Conservation (phyloP, 1,284 basidiomycete species). For the Irpex sp. region DNA sequence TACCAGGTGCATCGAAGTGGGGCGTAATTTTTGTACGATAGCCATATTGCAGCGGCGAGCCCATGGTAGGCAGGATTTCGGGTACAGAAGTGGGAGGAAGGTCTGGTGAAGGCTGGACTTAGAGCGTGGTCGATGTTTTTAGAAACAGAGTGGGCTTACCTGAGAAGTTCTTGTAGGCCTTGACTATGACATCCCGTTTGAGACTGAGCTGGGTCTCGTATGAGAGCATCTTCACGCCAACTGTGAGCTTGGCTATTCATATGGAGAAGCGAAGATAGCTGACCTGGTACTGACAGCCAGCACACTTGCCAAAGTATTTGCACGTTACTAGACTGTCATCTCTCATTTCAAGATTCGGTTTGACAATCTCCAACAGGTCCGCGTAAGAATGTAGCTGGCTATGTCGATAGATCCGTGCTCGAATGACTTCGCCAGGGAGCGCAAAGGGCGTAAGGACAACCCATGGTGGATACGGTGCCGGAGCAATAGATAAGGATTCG, state of each 20-base stretch:
- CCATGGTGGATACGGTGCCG: constrained; percentile 68
- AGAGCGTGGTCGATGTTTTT: neutral
- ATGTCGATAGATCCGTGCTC: constrained; percentile 75
- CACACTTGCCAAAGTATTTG: constrained; percentile 89
- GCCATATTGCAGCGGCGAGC: constrained; percentile 89
- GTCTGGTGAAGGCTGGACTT: constrained; percentile 33
- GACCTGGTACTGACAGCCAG: constrained; percentile 84
- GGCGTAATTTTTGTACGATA: constrained; percentile 99
- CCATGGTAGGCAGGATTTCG: constrained; percentile 79
- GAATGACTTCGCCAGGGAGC: constrained; percentile 85
- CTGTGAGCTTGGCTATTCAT: neutral
- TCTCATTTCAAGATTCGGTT: constrained; percentile 72
- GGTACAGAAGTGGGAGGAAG: constrained; percentile 72
- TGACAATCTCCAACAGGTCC: constrained; percentile 78
- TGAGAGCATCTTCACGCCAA: constrained; percentile 77
- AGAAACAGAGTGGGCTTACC: constrained; percentile 32
- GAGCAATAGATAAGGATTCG: constrained; percentile 72
- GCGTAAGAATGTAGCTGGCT: constrained; percentile 79
- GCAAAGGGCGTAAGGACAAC: constrained; percentile 86
- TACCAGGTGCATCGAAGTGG: constrained; percentile 90
- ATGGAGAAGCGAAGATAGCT: neutral
- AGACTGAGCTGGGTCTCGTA: constrained; percentile 90
- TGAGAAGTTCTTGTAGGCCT: constrained; percentile 89
- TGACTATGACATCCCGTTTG: constrained; percentile 90
- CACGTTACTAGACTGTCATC: constrained; percentile 78